Percentiles rank a stretch among this genome's conserved stretches.
These are phyloP conservation scores for Elsinoe australis DNA, from an alignment of 2,329 filamentous ascomycete species.

Conservation along the genomic window DNA sequence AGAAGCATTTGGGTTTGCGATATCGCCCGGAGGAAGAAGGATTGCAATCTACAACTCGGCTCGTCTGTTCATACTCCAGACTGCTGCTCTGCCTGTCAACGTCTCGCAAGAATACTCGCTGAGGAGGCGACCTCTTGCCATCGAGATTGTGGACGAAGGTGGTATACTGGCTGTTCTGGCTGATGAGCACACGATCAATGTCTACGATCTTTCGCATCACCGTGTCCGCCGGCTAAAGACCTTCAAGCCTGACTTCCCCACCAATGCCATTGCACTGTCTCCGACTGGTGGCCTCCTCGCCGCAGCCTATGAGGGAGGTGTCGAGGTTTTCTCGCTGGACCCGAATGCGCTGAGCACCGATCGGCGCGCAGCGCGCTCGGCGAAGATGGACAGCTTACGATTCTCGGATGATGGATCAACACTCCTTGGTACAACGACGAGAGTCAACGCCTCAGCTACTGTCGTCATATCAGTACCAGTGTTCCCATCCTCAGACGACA, in stretches of 20 bases:
- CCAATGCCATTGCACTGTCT: conserved; percentile 70
- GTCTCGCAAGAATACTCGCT: conserved; percentile 71
- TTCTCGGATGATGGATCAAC: conserved; percentile 34
- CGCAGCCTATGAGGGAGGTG: conserved; percentile 77
- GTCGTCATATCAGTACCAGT: conserved; percentile 32
- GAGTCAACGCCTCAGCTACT: conserved; percentile 31
- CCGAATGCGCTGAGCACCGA: conserved; percentile 44
- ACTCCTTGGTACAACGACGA: conserved; percentile 32
- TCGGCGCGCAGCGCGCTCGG: conserved; percentile 30
- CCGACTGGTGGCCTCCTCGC: conserved; percentile 73
- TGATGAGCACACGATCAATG: conserved; percentile 72
- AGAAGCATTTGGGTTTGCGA: conserved; percentile 76
- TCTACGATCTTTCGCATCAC: conserved; percentile 61
- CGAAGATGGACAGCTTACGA: conserved; percentile 30
- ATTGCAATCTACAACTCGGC: conserved; percentile 79
- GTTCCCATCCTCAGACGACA: conserved; percentile 27
- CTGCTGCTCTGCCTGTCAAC: conserved; percentile 50
- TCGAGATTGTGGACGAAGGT: conserved; percentile 71
- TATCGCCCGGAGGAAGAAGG: conserved; percentile 66
- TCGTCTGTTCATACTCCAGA: conserved; percentile 69
- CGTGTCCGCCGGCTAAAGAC: conserved; percentile 61
- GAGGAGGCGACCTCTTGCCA: conserved; percentile 63
- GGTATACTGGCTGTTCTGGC: conserved; percentile 68
- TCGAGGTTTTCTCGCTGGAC: conserved; percentile 72
- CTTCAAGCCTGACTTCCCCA: conserved; percentile 68